Evolutionary conservation across 2,329 filamentous ascomycete species (phyloP).

Genomic region (Knoxdaviesia proteae): DNA sequence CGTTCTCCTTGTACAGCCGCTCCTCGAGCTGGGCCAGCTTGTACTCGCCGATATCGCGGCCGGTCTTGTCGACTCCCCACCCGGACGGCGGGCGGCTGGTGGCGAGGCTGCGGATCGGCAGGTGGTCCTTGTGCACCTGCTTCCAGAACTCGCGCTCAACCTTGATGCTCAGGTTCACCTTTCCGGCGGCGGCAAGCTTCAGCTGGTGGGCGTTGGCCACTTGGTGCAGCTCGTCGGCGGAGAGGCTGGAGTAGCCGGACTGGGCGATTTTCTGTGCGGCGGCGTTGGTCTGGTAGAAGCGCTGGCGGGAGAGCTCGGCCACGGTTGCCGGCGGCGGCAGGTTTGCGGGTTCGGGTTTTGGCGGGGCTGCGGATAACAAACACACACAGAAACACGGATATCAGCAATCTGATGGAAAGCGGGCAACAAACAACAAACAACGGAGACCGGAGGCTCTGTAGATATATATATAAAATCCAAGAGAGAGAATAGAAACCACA

Average conservation of each 20-base stretch:
- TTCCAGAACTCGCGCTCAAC: conserved; percentile 37
- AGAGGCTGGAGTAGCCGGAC: conserved; percentile 22
- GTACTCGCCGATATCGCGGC: conserved; percentile 27
- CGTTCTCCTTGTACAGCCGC: conserved; percentile 18
- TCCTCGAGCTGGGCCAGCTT: conserved; percentile 22
- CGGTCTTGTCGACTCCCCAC: conserved; percentile 30
- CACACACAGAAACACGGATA: background rate
- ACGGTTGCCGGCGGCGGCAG: conserved; percentile 20
- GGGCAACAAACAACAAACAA: no score
- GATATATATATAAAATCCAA: background rate
- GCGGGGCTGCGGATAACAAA: conserved; percentile 1
- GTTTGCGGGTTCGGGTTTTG: conserved; percentile 11
- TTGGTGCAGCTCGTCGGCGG: conserved; percentile 24
- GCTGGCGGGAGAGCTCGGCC: conserved; percentile 23
- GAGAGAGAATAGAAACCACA: background rate
- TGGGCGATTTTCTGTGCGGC: conserved; percentile 22
- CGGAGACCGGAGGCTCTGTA: background rate
- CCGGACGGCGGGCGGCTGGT: conserved; percentile 4
- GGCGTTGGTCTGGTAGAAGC: conserved; percentile 29
- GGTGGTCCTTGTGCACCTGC: conserved; percentile 27
- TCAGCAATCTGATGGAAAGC: no score
- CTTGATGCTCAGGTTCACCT: conserved; percentile 19
- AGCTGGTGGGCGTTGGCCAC: conserved; percentile 27
- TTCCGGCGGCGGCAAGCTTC: conserved; percentile 16
- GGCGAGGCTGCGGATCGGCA: conserved; percentile 24